Percentiles rank a stretch among this genome's conserved stretches.
Evolutionary conservation across 2,329 filamentous ascomycete species (phyloP).

Genomic region (Alternaria conjuncta): DNA sequence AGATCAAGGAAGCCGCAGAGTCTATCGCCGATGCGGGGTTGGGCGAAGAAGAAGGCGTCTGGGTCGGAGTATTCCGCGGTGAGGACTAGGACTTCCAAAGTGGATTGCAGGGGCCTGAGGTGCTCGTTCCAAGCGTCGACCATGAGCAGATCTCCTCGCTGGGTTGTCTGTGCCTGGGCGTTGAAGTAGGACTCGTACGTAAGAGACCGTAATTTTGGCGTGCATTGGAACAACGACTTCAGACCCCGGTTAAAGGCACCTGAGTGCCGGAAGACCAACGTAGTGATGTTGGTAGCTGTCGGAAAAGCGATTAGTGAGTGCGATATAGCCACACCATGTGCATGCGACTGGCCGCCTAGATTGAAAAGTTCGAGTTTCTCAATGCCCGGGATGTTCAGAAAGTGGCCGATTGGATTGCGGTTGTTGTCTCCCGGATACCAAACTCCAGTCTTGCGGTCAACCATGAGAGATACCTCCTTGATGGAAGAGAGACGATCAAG

Average conservation of each 20-base stretch:
- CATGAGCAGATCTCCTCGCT: slow-evolving; percentile 17
- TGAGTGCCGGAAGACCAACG: slow-evolving; percentile 27
- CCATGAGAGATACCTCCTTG: slow-evolving; percentile 24
- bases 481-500: slow-evolving; percentile 22
- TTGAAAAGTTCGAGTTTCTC: slow-evolving; percentile 23
- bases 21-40: slow-evolving; percentile 23
- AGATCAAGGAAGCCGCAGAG: slow-evolving; percentile 32
- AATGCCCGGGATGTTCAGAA: slow-evolving; percentile 23
- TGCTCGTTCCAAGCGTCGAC: slow-evolving; percentile 24
- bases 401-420: slow-evolving; percentile 13
- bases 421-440: slow-evolving; percentile 10
- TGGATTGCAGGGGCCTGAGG: slow-evolving; percentile 13
- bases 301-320: slow-evolving; percentile 2
- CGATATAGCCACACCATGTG: background rate
- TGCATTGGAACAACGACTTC: slow-evolving; percentile 12
- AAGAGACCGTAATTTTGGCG: slow-evolving; percentile 29
- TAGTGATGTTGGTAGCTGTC: slow-evolving; percentile 25
- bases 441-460: slow-evolving; percentile 23
- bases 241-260: slow-evolving; percentile 10
- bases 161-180: slow-evolving; percentile 1
- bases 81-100: slow-evolving; percentile 27
- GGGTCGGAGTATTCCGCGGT: slow-evolving; percentile 31
- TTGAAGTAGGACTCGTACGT: slow-evolving; percentile 34
- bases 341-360: background rate
- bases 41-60: slow-evolving; percentile 22